Evolutionary conservation across 2,329 filamentous ascomycete genomes (phyloP).

Genomic region (Penicillium sp.): DNA sequence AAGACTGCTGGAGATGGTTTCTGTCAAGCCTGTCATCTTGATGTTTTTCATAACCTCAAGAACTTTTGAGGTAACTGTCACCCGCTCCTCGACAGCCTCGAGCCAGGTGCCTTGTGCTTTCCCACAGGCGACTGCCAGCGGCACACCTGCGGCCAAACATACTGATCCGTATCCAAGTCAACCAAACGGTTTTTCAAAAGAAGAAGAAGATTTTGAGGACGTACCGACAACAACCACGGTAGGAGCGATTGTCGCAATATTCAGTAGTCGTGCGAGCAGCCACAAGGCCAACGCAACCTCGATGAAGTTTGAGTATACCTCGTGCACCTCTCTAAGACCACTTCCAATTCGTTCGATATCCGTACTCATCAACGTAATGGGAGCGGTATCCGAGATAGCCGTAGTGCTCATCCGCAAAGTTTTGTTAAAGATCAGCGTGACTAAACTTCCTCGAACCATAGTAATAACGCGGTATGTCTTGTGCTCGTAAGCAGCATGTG

Average conservation of each 20-base stretch:
- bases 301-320: constrained; percentile 11
- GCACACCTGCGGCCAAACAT: constrained; percentile 14
- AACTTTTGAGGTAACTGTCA: constrained; percentile 18
- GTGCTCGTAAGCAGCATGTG: constrained; percentile 33
- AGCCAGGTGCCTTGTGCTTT: constrained; percentile 18
- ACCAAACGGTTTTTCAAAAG: background rate
- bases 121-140: constrained; percentile 13
- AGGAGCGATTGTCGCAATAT: constrained; percentile 15
- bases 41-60: constrained; percentile 20
- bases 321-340: constrained; percentile 16
- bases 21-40: constrained; percentile 20
- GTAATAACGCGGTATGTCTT: constrained; percentile 34
- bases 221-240: constrained; percentile 7
- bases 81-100: constrained; percentile 16
- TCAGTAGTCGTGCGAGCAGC: constrained; percentile 12
- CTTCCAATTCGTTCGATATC: constrained; percentile 39
- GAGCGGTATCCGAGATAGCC: constrained; percentile 35
- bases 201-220: background rate
- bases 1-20: constrained; percentile 10
- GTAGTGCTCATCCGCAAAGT: constrained; percentile 35
- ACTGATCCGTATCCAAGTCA: background rate
- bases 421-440: constrained; percentile 49
- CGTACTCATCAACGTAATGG: constrained; percentile 48
- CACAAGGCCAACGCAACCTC: constrained; percentile 14
- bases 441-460: constrained; percentile 38